A percentile compares a stretch with the other conserved stretches of the same genome.
phyloP scores from a whole-genome alignment of 2,329 filamentous ascomycete species.

The Pezicula neosporulosa region DNA sequence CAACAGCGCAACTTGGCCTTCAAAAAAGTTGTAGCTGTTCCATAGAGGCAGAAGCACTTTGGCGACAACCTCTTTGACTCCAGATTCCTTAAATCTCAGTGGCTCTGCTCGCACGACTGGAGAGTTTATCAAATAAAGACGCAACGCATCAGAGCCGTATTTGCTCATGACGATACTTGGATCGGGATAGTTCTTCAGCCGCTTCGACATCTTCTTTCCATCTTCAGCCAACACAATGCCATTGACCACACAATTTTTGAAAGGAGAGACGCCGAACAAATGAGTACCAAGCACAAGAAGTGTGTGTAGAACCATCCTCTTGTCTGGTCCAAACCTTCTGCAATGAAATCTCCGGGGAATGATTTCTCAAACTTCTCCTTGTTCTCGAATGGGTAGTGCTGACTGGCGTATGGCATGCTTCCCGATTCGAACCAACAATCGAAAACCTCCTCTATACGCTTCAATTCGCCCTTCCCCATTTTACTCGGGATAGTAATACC shows the following conservation, averaged over 20 bases:
- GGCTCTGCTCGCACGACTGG: constrained; percentile 91
- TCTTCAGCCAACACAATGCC: constrained; percentile 92
- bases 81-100: constrained; percentile 83
- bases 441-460: constrained; percentile 83
- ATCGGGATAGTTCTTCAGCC: constrained; percentile 94
- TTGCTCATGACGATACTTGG: constrained; percentile 78
- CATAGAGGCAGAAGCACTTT: constrained; percentile 88
- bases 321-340: constrained; percentile 89
- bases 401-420: constrained; percentile 89
- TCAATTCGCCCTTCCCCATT: constrained; percentile 78
- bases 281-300: constrained; percentile 84
- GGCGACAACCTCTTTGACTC: constrained; percentile 91
- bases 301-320: constrained; percentile 96
- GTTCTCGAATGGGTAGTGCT: constrained; percentile 91
- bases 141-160: constrained; percentile 88
- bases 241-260: constrained; percentile 96
- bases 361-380: constrained; percentile 73
- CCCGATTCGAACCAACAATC: constrained; percentile 98
- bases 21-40: constrained; percentile 98
- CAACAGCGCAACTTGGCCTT: constrained; percentile 77
- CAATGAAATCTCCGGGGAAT: constrained; percentile 92
- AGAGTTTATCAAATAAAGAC: constrained; percentile 95
- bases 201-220: constrained; percentile 98
- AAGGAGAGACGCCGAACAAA: constrained; percentile 79
- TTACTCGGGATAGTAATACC: constrained; percentile 91